Conservation (phyloP, 768 basidiomycete species). For the Neoboletus magnificus region DNA sequence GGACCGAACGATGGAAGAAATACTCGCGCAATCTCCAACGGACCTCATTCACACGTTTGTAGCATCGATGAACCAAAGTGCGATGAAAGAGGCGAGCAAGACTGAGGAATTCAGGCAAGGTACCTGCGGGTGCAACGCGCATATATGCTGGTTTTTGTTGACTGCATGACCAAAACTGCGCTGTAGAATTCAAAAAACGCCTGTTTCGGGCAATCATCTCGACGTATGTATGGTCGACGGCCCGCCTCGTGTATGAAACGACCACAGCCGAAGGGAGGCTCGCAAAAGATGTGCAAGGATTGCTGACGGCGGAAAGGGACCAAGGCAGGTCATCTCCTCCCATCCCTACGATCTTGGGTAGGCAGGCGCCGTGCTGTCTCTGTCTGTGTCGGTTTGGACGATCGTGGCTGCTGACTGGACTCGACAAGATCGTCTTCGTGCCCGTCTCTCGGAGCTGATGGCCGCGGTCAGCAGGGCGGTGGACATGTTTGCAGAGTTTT, state of each 20-base stretch:
- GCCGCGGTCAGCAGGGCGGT: conserved; percentile 25
- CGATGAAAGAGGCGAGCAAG: conserved; percentile 16
- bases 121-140: conserved; percentile 15
- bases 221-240: conserved; percentile 28
- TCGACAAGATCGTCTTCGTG: conserved; percentile 22
- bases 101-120: conserved; percentile 22
- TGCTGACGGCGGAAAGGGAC: conserved; percentile 23
- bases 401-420: conserved; percentile 14
- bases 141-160: conserved; percentile 23
- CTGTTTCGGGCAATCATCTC: conserved; percentile 13
- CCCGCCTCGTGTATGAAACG: conserved; percentile 21
- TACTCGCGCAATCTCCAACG: conserved; percentile 18
- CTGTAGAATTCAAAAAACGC: conserved; percentile 23
- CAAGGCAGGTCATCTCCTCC: conserved; percentile 35
- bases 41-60: conserved; percentile 20
- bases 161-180: neutral
- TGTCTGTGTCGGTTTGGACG: neutral
- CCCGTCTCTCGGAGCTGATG: conserved; percentile 26
- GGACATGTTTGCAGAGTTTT: conserved; percentile 21
- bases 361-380: conserved; percentile 5
- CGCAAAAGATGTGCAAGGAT: conserved; percentile 8
- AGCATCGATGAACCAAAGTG: conserved; percentile 14
- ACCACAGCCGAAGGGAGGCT: conserved; percentile 12
- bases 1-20: conserved; percentile 19
- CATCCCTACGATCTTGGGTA: conserved; percentile 22